Evolutionary conservation across 768 basidiomycete genomes (phyloP).

Genomic region (Leccinum incarnatum): DNA sequence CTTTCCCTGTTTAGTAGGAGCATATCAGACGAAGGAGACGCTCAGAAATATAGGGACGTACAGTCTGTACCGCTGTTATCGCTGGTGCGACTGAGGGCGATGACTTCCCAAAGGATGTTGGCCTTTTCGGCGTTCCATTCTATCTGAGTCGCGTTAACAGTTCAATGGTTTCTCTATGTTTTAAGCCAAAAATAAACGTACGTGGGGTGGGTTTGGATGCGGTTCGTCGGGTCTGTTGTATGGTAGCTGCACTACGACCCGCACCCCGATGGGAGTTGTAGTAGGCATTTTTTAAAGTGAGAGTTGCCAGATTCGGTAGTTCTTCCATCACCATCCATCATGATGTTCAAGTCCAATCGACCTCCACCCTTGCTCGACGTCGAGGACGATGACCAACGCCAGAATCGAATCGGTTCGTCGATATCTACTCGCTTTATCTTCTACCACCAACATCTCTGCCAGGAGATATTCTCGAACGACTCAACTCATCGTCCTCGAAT

Average conservation of each 20-base stretch:
- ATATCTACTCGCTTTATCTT: background rate
- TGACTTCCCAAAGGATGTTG: slow-evolving; percentile 83
- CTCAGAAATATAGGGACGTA: slow-evolving; percentile 38
- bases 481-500: slow-evolving; percentile 29
- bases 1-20: slow-evolving; percentile 60
- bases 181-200: slow-evolving; percentile 36
- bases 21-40: background rate
- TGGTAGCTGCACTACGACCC: slow-evolving; percentile 78
- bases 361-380: slow-evolving; percentile 37
- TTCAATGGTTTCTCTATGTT: slow-evolving; percentile 2
- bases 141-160: slow-evolving; percentile 46
- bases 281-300: slow-evolving; percentile 2
- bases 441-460: background rate
- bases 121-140: slow-evolving; percentile 86
- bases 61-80: slow-evolving; percentile 79
- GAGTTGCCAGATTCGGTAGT: slow-evolving; percentile 7
- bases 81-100: slow-evolving; percentile 69
- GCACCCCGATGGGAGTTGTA: slow-evolving; percentile 37
- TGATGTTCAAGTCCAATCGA: slow-evolving; percentile 16
- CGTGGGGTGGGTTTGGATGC: slow-evolving; percentile 62
- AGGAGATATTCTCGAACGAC: slow-evolving; percentile 43
- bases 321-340: background rate
- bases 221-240: slow-evolving; percentile 74
- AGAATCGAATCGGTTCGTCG: slow-evolving; percentile 39
- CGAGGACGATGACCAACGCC: slow-evolving; percentile 47